Conservation (phyloP, 768 basidiomycete species). For the Mycena indigotica region DNA sequence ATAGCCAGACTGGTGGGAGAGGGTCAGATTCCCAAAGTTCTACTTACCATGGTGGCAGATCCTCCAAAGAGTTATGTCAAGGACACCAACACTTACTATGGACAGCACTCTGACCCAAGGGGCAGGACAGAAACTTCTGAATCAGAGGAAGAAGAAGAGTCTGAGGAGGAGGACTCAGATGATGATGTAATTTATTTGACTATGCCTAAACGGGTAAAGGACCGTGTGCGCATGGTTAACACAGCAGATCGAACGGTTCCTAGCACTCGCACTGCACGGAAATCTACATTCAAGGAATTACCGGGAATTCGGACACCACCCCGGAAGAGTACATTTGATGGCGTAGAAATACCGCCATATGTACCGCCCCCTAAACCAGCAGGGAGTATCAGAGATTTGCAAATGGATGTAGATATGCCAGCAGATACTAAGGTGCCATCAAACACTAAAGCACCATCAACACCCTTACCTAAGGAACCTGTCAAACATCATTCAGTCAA, state of each 20-base stretch:
- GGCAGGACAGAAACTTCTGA: neutral
- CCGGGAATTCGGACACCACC: neutral
- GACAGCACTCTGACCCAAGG: neutral
- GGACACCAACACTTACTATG: neutral
- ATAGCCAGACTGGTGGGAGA: neutral
- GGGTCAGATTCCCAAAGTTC: neutral
- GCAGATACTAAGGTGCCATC: neutral
- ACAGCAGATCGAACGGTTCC: neutral
- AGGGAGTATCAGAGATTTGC: neutral
- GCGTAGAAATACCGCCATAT: conserved; percentile 1
- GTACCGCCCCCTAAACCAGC: neutral
- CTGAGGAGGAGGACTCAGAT: neutral
- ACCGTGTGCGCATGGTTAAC: neutral
- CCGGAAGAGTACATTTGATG: conserved; percentile 5
- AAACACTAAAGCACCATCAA: neutral
- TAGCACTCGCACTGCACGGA: neutral
- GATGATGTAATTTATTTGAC: neutral
- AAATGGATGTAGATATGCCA: neutral
- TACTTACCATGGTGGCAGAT: neutral
- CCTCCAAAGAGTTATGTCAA: neutral
- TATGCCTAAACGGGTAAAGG: neutral
- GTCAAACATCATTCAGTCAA: neutral
- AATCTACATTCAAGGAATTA: neutral
- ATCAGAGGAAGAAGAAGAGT: neutral
- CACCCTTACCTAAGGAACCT: neutral